These are phyloP conservation scores for Rubus parviflorus DNA, from an alignment of 306 rosid genomes.

Conservation along the genomic window DNA sequence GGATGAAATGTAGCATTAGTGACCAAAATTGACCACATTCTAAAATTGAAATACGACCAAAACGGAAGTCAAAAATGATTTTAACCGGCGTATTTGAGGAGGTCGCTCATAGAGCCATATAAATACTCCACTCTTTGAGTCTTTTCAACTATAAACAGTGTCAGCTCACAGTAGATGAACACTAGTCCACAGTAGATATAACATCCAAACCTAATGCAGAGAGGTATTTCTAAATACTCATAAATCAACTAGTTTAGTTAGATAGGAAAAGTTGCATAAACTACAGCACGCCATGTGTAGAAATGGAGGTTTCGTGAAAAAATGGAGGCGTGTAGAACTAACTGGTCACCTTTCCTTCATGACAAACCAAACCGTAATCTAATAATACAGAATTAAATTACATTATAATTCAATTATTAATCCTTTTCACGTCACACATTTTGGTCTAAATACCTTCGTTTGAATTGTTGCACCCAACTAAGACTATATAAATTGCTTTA, in stretches of 20 bases:
- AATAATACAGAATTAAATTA: neutral
- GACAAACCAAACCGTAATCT: neutral
- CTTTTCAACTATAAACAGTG: neutral
- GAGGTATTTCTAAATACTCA: conserved; percentile 2
- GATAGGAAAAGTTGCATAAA: conserved; percentile 14
- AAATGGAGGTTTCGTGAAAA: conserved; percentile 43
- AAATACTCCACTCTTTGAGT: neutral
- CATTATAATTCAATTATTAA: neutral
- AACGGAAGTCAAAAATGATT: neutral
- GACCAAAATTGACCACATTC: neutral
- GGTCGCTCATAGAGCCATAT: neutral
- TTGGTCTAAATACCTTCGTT: neutral
- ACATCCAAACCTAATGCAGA: conserved; percentile 56
- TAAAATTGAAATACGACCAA: neutral
- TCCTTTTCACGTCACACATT: neutral
- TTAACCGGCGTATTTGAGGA: neutral
- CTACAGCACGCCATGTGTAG: conserved; percentile 22
- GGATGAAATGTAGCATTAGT: too few relatives aligned
- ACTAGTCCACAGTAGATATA: conserved; percentile 48
- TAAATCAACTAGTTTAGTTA: neutral
- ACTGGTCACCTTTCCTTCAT: conserved; percentile 30
- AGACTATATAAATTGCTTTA: neutral
- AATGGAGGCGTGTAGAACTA: conserved; percentile 50
- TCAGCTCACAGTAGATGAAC: conserved; percentile 46
- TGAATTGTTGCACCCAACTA: conserved; percentile 17